Conservation (phyloP, 2,329 filamentous ascomycete species). For the Aureobasidium uvarum region DNA sequence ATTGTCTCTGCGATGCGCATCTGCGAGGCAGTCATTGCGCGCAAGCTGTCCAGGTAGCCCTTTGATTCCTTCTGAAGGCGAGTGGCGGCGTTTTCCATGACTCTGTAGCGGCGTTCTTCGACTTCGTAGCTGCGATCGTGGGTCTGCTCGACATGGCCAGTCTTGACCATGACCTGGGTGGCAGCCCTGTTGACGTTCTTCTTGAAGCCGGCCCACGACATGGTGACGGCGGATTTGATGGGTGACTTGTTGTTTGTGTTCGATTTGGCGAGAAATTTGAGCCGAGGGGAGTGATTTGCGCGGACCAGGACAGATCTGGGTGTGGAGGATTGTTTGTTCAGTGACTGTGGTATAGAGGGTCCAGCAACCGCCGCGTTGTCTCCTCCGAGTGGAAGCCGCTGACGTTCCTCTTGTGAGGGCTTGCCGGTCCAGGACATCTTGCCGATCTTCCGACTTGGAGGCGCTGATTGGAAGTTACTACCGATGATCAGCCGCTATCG, state of each 20-base stretch:
- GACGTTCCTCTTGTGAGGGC: not conserved
- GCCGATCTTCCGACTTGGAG: not conserved
- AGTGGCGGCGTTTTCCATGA: conserved; percentile 91
- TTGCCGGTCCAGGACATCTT: not conserved
- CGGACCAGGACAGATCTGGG: not conserved
- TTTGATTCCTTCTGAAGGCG: conserved; percentile 97
- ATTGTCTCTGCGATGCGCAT: conserved; percentile 99
- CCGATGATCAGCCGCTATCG: not conserved
- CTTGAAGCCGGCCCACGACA: conserved; percentile 59
- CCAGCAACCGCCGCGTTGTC: not conserved
- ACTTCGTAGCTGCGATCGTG: conserved; percentile 99
- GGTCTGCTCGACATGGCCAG: conserved; percentile 96
- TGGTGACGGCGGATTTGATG: conserved; percentile 42
- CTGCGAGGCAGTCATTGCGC: conserved; percentile 98
- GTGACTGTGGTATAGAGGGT: conserved; percentile 15
- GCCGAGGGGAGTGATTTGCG: not conserved
- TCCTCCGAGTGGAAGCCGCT: not conserved
- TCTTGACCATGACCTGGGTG: conserved; percentile 99
- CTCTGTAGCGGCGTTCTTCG: conserved; percentile 86
- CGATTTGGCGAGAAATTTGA: not conserved
- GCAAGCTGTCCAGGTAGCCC: conserved; percentile 91
- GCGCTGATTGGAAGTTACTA: not conserved
- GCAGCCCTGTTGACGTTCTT: conserved; percentile 79
- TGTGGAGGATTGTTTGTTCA: not conserved
- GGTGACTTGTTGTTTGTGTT: not conserved